Conservation (phyloP, 2,329 filamentous ascomycete genomes). For the Fusarium agapanthi region DNA sequence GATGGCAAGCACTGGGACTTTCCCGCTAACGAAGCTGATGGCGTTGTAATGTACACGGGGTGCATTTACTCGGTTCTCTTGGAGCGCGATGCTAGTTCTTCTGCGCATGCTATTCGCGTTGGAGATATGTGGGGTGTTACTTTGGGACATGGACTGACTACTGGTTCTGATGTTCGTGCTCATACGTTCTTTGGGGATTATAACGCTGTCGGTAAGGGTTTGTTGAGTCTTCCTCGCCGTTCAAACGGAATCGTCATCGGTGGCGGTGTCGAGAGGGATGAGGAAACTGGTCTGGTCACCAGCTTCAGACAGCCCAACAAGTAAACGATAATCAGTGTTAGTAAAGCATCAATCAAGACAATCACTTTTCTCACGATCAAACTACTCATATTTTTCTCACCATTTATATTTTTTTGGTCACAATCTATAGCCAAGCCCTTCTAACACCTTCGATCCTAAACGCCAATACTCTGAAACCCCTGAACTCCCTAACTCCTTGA, state of each 20-base stretch:
- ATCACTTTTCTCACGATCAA: neutral
- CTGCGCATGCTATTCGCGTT: slow-evolving; percentile 61
- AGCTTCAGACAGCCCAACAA: slow-evolving; percentile 30
- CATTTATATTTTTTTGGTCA: no score
- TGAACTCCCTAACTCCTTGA: neutral
- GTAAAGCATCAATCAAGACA: neutral
- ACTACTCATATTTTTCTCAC: accelerated
- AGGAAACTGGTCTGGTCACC: slow-evolving; percentile 50
- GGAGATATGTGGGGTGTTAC: slow-evolving; percentile 63
- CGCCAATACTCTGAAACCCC: neutral
- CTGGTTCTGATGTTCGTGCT: slow-evolving; percentile 49
- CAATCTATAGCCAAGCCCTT: neutral
- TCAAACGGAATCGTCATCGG: slow-evolving; percentile 55
- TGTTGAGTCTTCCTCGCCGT: slow-evolving; percentile 49
- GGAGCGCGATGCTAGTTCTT: slow-evolving; percentile 52
- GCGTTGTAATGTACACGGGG: slow-evolving; percentile 56
- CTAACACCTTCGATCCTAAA: neutral
- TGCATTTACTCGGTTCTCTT: slow-evolving; percentile 66
- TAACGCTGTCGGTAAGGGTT: slow-evolving; percentile 49
- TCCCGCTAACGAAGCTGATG: slow-evolving; percentile 50
- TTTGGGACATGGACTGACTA: slow-evolving; percentile 63
- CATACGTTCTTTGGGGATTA: slow-evolving; percentile 67
- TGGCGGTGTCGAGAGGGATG: slow-evolving; percentile 52
- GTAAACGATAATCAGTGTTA: neutral
- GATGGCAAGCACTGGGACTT: slow-evolving; percentile 56